Evolutionary conservation across 2,329 filamentous ascomycete genomes (phyloP), one percentile per base, ranked within the genome.

Genomic region (Fusarium mundagurra): DNA sequence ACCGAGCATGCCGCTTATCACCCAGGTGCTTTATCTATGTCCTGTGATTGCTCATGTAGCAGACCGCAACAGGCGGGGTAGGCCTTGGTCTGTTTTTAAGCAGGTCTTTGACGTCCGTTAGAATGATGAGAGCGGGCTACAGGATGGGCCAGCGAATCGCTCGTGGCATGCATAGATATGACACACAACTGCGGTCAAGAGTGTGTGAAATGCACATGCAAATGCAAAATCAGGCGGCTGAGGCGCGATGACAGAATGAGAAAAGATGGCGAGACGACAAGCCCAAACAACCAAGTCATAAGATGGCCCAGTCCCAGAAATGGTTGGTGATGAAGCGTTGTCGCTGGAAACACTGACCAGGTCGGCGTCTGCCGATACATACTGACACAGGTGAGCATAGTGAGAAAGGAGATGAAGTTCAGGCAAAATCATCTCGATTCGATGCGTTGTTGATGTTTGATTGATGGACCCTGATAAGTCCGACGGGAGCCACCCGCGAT

Each of bases 1-100:
- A 78, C 77, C 77, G 77, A 77, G 69, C 66, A 65, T 76, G 74
- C 65, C 62, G 64, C 67, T 58, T 44, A 54, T 75, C 69, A 64
- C 72, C 61, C 72, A 61, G 63, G 53, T 58, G 72, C 60, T 64
- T 48, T 45, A 45, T 60, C 48, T 64, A 61, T 34, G 60, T 43
- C 59, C 64, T 61, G 64, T 78, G 76, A 78, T 78, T 77, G 77
- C 74, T 67, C 67, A 55, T 55, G 44, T 50, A 50, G 41, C 27
- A 69, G 54, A 63, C 71, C 62, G 57, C 50, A 51, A 60, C 20
- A 62, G 65, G 65, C 57, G 72, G 70, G 73, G 72, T 69, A 71
- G 58, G 64, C 33, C 62, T 71, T 44, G 54, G 58, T 67, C 48
- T 57, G 63, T 29, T 62, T 65, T 61, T 61, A 71, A 68, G 70